Conservation (phyloP, 2,329 filamentous ascomycete species). For the Alternaria postmessia region DNA sequence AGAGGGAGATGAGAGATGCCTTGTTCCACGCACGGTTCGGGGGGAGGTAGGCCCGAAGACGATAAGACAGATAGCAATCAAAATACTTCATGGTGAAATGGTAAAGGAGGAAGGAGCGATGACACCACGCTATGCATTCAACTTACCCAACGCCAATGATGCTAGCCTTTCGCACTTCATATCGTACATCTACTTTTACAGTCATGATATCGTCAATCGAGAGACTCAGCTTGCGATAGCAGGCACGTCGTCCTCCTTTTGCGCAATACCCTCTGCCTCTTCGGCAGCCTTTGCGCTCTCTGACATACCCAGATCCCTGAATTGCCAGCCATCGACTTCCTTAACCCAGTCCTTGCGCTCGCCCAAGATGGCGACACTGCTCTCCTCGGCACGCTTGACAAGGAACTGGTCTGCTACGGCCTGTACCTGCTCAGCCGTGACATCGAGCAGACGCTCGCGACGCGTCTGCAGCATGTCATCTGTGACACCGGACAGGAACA, state of each 20-base stretch:
- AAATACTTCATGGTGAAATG: neutral
- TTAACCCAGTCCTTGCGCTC: constrained; percentile 80
- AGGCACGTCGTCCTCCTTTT: constrained; percentile 27
- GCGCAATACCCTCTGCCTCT: constrained; percentile 28
- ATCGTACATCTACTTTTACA: constrained; percentile 27
- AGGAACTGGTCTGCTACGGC: constrained; percentile 83
- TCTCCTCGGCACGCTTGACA: constrained; percentile 70
- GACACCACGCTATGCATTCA: constrained; percentile 20
- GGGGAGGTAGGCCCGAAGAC: neutral
- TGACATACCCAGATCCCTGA: constrained; percentile 74
- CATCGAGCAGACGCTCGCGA: constrained; percentile 85
- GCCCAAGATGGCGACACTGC: constrained; percentile 77
- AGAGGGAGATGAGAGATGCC: neutral
- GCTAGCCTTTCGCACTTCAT: constrained; percentile 19
- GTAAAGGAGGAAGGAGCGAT: constrained; percentile 11
- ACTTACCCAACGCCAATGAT: constrained; percentile 22
- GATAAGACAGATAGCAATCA: neutral
- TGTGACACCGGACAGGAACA: constrained; percentile 84
- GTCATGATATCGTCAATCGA: neutral
- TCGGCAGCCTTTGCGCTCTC: constrained; percentile 26
- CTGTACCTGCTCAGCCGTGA: constrained; percentile 80
- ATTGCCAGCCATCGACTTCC: constrained; percentile 72
- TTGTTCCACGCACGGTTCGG: neutral
- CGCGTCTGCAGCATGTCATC: constrained; percentile 88
- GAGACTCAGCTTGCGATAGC: constrained; percentile 15